A percentile compares a stretch with the other conserved stretches of the same genome.
Evolutionary conservation across 805 yeast species (phyloP).

Genomic region (Saccharomycopsis guyanensis): DNA sequence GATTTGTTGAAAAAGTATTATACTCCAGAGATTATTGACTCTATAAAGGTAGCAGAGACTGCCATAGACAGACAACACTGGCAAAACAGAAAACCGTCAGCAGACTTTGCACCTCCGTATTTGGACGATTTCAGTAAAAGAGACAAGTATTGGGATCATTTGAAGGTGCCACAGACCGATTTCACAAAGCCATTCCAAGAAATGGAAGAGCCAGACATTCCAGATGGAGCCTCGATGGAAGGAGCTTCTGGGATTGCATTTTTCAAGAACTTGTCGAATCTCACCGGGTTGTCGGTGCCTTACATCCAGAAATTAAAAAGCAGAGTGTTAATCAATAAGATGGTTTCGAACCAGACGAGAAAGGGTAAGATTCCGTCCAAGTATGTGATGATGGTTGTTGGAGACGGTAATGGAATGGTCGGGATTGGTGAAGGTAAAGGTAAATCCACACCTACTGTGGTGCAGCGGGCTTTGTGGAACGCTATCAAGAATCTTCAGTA

Average conservation of each 20-base stretch:
- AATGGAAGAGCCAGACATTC: conserved; percentile 46
- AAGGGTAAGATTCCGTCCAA: conserved; percentile 83
- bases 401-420: conserved; percentile 87
- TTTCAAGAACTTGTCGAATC: conserved; percentile 46
- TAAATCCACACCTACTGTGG: conserved; percentile 68
- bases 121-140: conserved; percentile 61
- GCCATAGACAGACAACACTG: conserved; percentile 60
- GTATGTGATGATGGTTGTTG: conserved; percentile 82
- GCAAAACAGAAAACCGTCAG: conserved; percentile 34
- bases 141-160: conserved; percentile 72
- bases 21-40: conserved; percentile 70
- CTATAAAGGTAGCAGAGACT: conserved; percentile 76
- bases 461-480: conserved; percentile 82
- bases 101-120: conserved; percentile 62
- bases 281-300: conserved; percentile 58
- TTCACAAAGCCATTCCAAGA: conserved; percentile 48
- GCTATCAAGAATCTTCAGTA: conserved; percentile 79
- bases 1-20: conserved; percentile 59
- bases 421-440: conserved; percentile 96
- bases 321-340: conserved; percentile 63
- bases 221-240: conserved; percentile 35
- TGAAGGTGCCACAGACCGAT: conserved; percentile 40
- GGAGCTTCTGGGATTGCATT: conserved; percentile 26
- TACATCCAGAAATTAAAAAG: conserved; percentile 55
- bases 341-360: conserved; percentile 85